Evolutionary conservation across 805 yeast species (phyloP).

Genomic region (Millerago galiae): DNA sequence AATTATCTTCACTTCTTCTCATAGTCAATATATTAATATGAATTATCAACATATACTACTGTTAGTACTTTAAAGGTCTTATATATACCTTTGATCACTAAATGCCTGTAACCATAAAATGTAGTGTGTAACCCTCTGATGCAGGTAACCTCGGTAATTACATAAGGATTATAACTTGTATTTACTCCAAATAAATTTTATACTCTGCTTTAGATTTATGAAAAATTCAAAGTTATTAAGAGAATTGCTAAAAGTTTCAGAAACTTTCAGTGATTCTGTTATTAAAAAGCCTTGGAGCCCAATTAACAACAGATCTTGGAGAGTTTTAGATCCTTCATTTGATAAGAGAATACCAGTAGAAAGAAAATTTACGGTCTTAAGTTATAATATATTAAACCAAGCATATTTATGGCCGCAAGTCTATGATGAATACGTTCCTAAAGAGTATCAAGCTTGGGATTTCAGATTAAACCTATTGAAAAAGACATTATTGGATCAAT

Average conservation of each 20-base stretch:
- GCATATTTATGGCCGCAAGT: conserved; percentile 58
- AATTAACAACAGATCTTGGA: conserved; percentile 5
- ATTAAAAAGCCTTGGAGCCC: conserved; percentile 4
- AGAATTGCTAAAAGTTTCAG: too few species aligned
- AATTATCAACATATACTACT: too few species aligned
- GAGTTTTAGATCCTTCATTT: conserved; percentile 5
- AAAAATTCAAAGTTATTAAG: neutral
- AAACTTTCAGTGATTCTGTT: neutral
- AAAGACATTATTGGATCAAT: conserved; percentile 27
- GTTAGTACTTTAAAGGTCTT: too few species aligned
- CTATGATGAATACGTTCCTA: conserved; percentile 43
- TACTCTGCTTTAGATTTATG: neutral
- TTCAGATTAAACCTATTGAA: conserved; percentile 40
- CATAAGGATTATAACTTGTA: too few species aligned
- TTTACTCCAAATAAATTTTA: neutral
- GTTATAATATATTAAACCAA: conserved; percentile 43
- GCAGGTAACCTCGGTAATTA: too few species aligned
- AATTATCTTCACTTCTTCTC: too few species aligned
- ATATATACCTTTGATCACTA: too few species aligned
- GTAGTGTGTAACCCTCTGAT: too few species aligned
- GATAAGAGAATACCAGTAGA: conserved; percentile 1
- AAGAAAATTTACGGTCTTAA: conserved; percentile 23
- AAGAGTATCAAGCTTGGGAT: conserved; percentile 41
- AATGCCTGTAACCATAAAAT: too few species aligned
- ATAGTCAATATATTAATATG: too few species aligned